Base-by-base conservation (phyloP, 805 yeast species). In the Priceomyces haplophilus region DNA sequence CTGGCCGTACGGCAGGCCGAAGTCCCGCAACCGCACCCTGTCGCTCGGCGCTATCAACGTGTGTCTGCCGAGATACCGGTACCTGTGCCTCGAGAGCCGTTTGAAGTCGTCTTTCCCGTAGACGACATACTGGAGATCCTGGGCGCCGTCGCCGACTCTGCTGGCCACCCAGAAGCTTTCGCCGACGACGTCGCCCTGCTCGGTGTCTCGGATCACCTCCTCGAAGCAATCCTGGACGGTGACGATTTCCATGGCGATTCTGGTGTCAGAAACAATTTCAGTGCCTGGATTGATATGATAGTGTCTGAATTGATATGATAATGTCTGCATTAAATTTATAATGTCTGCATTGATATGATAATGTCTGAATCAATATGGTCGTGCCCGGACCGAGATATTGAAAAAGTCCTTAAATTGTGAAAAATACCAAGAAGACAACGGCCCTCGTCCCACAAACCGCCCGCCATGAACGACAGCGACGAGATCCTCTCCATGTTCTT, bases 401-500 rank as follows among this genome's bases (percentile, higher is more conserved):
- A n/a, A n/a, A n/a, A n/a, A n/a, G n/a, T n/a, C n/a, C n/a, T n/a
- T n/a, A n/a, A n/a, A n/a, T n/a, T n/a, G n/a, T n/a, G n/a, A n/a
- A n/a, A n/a, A n/a, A n/a, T n/a, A n/a, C n/a, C n/a, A n/a, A n/a
- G n/a, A n/a, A n/a, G n/a, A n/a, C n/a, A n/a, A n/a, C 24, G 8
- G 8, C 24, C 6, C 8, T 21, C 8, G 8, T 11, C n/a, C n/a
- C 31, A 36, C 24, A 23, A 24, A 10, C 3, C 7, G 13, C 6
- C 31, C 31, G 24, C 8, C n/a, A 36, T 36, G 39, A 25, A 30
- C 15, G 39, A 36, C 7, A 21, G 24, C 10, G 57, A 55, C 41
- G 77, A 78, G 12, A 69, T 82, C 1, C 59, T 83, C 3, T 63
- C 79, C 10, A 83, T 84, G 80, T 85, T 85, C 65, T 80, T 82